Evolutionary conservation across 2,329 filamentous ascomycete species (phyloP), one percentile per base, ranked within the genome.

Genomic region (Reticulascus tulasneorum): DNA sequence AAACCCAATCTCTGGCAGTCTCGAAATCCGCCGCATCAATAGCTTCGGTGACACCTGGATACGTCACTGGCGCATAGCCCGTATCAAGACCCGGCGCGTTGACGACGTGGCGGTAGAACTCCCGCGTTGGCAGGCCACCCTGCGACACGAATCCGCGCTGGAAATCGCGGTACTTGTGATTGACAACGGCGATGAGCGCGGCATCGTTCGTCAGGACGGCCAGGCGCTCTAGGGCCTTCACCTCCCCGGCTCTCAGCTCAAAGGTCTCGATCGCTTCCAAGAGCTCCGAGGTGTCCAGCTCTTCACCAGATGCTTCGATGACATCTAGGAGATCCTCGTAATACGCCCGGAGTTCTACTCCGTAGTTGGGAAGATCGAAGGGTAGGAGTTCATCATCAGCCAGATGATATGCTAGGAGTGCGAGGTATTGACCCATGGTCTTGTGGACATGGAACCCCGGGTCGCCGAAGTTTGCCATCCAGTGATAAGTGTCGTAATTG

Each of bases 401-500:
- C 2, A 69, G 47, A 20, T 60, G 61, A 27, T 63, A 65, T 0
- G 59, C 60, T 0, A 69, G 35, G 1, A 69, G 54, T 0, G 58
- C 49, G 1, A 68, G 44, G 25, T 64, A 68, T 50, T 68, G 77
- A 1, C 78, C 67, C 40, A 73, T 66, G 1, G 79, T 66, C 7
- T 69, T 58, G 44, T 84, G 82, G 25, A 80, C 75, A n/a, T 75
- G 65, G 33, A 75, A 79, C 1, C 65, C 70, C 2, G 72, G 71
- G 47, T 94, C 88, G 5, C 86, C 86, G 47, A 79, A 88, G 4
- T 67, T 82, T 11, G 82, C 72, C 85, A 93, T 93, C 87, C 87
- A 94, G 50, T 82, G 68, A 54, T 86, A 90, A 22, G 76, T 85
- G 54, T 94, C 88, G 54, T 90, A 94, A 60, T 93, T 93, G 1